Evolutionary conservation across 78 protist species (phyloP).

Genomic region (Planoprotostelium fungivorum): DNA sequence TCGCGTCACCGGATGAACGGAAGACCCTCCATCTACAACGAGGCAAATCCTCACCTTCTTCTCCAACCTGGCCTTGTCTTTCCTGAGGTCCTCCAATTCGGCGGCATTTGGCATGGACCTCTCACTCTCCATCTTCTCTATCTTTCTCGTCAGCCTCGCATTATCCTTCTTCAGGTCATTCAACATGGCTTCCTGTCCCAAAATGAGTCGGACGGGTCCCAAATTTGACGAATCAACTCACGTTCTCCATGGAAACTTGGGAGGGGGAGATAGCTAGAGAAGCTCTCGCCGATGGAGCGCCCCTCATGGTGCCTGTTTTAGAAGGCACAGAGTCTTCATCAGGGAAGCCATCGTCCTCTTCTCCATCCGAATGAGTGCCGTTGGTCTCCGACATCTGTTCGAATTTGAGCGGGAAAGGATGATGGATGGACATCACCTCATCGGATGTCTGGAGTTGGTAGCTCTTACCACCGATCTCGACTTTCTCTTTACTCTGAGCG

Average conservation of each 20-base stretch:
- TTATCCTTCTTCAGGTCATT: neutral
- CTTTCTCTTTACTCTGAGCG: neutral
- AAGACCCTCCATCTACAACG: no score
- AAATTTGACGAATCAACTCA: no score
- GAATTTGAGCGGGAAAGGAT: neutral
- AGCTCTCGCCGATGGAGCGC: neutral
- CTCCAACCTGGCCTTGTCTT: neutral
- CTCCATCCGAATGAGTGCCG: neutral
- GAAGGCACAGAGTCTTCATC: neutral
- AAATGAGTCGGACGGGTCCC: no score
- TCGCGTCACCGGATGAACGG: no score
- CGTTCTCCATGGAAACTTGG: no score
- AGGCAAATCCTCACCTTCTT: neutral
- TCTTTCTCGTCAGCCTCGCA: neutral
- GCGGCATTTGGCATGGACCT: neutral
- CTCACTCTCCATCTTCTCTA: neutral
- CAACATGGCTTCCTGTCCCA: neutral
- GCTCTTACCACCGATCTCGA: neutral
- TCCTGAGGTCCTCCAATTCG: neutral
- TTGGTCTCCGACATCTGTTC: neutral
- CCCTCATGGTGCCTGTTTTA: neutral
- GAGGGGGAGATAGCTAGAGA: no score
- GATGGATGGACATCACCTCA: neutral
- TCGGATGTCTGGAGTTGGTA: neutral
- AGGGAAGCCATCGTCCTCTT: neutral